Conservation (phyloP, 2,329 filamentous ascomycete genomes). For the Aspergillus brunneoviolaceus region DNA sequence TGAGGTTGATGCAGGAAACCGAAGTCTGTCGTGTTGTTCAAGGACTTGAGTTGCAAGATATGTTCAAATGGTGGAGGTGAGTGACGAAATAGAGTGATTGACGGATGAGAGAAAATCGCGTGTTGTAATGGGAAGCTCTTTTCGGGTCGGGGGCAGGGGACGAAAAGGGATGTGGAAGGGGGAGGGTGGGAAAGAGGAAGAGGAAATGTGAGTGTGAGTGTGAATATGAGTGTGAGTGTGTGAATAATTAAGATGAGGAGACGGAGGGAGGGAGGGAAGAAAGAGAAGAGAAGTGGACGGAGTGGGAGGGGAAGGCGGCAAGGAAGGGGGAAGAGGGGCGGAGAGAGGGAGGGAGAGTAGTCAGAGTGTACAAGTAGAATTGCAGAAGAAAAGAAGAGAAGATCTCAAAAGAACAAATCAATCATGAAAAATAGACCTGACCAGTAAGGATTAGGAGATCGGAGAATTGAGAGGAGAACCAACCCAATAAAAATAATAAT, state of each 20-base stretch:
- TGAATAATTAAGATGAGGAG: slow-evolving; percentile 7
- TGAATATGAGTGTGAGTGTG: no score
- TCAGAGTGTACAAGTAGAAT: slow-evolving; percentile 1
- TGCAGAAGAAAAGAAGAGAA: slow-evolving; percentile 12
- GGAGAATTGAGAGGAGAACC: no score
- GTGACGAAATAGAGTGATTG: neutral
- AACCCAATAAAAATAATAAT: no score
- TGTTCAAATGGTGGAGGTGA: neutral
- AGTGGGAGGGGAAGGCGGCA: slow-evolving; percentile 15
- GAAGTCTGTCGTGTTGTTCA: no score
- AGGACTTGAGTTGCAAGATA: no score
- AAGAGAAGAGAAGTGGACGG: slow-evolving; percentile 9
- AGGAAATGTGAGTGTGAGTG: slow-evolving; percentile 2
- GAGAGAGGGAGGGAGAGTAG: slow-evolving; percentile 13
- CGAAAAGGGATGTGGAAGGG: slow-evolving; percentile 10
- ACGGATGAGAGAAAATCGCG: slow-evolving; percentile 7
- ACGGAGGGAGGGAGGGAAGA: slow-evolving; percentile 19
- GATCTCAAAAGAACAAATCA: slow-evolving; percentile 6
- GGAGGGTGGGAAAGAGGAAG: slow-evolving; percentile 6
- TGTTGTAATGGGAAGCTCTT: neutral
- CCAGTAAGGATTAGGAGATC: no score
- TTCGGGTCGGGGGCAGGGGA: slow-evolving; percentile 8
- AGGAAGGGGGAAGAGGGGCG: slow-evolving; percentile 13
- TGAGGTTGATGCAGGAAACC: neutral
- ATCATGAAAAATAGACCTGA: slow-evolving; percentile 1